A percentile compares a stretch with the other conserved stretches of the same genome.
These are phyloP conservation scores for Phytophthora meadii DNA, from an alignment of 352 stramenopile genomes.

Conservation along the genomic window DNA sequence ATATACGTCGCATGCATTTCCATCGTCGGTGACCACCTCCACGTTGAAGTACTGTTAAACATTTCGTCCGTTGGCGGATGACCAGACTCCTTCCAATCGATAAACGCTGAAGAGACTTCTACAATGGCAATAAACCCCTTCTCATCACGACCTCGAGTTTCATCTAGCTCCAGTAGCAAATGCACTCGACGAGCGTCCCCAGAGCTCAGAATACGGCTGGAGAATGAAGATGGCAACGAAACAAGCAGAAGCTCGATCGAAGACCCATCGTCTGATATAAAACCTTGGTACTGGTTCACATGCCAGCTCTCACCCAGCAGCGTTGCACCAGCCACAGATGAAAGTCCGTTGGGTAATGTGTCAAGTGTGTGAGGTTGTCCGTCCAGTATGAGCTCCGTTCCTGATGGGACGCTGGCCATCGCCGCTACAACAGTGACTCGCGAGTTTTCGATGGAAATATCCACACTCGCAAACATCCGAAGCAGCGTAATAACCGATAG, in stretches of 20 bases:
- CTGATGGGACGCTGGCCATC: neutral
- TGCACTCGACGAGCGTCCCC: neutral
- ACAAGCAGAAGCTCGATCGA: slow-evolving; percentile 5
- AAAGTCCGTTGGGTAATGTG: neutral
- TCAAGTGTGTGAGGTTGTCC: neutral
- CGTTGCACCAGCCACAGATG: neutral
- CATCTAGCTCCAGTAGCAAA: neutral
- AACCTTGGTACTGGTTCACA: neutral
- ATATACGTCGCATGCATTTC: slow-evolving; percentile 6
- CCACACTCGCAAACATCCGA: slow-evolving; percentile 4
- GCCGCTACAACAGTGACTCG: neutral
- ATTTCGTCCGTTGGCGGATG: neutral
- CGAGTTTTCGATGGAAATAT: neutral
- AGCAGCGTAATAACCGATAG: slow-evolving; percentile 1
- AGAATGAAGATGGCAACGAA: neutral
- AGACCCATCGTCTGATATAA: slow-evolving; percentile 1
- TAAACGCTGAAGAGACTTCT: neutral
- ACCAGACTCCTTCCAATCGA: too few species aligned
- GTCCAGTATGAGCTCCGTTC: slow-evolving; percentile 1
- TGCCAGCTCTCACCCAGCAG: slow-evolving; percentile 1
- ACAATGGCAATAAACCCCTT: neutral
- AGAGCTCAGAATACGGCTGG: neutral
- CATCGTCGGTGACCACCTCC: neutral
- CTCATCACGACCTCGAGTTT: neutral
- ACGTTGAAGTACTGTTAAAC: neutral